Evolutionary conservation across 108 stramenopile species (phyloP).

Genomic region (Cylindrotheca fusiformis): DNA sequence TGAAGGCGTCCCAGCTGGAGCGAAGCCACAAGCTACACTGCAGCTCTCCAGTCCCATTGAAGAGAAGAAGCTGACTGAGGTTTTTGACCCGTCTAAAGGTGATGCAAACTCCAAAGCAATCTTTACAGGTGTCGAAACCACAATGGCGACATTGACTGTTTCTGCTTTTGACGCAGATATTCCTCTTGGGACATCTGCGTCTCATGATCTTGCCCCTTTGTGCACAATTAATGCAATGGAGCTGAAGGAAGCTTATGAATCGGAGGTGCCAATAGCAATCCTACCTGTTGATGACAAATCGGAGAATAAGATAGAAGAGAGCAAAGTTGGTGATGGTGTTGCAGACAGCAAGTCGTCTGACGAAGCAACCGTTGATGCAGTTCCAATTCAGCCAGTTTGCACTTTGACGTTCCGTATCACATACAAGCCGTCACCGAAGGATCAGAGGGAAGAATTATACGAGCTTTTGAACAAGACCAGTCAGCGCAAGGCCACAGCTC

Average conservation of each 20-base stretch:
- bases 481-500: conserved; percentile 63
- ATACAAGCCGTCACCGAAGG: conserved; percentile 72
- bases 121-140: conserved; percentile 65
- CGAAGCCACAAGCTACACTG: conserved; percentile 43
- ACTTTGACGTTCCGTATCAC: conserved; percentile 55
- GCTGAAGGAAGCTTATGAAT: conserved; percentile 35
- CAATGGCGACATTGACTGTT: conserved; percentile 59
- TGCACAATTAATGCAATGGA: conserved; percentile 35
- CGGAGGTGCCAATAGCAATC: conserved; percentile 55
- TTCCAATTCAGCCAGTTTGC: conserved; percentile 40
- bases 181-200: conserved; percentile 52
- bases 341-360: conserved; percentile 6
- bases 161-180: conserved; percentile 47
- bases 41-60: conserved; percentile 81
- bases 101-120: conserved; percentile 26
- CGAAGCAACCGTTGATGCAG: conserved; percentile 14
- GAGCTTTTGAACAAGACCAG: conserved; percentile 71
- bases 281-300: too few species aligned
- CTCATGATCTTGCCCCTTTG: conserved; percentile 59
- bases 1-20: conserved; percentile 48
- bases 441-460: conserved; percentile 69
- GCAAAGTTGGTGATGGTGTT: conserved; percentile 1
- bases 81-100: conserved; percentile 50
- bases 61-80: conserved; percentile 43
- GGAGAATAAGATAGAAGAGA: too few species aligned